Evolutionary conservation across 768 basidiomycete genomes (phyloP).

Genomic region (Tricholoma sp.): DNA sequence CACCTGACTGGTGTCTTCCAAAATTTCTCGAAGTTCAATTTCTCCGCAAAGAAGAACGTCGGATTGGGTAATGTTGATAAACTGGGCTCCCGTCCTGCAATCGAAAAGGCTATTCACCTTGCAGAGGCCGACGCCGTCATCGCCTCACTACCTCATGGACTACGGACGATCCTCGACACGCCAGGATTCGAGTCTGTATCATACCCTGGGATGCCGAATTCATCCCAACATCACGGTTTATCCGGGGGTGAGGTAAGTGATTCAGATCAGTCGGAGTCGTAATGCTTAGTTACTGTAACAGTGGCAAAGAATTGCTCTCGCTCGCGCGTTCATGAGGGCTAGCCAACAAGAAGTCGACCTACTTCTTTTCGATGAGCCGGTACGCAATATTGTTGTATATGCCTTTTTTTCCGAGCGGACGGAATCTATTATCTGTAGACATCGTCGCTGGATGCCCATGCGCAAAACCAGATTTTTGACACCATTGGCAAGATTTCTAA

Average conservation of each 20-base stretch:
- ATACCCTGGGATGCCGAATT: conserved; percentile 34
- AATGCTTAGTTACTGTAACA: conserved; percentile 21
- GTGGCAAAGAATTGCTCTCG: conserved; percentile 87
- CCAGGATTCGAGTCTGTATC: conserved; percentile 53
- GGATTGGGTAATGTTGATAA: conserved; percentile 75
- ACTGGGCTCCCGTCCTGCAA: conserved; percentile 47
- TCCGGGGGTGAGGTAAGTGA: conserved; percentile 77
- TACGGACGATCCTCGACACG: conserved; percentile 68
- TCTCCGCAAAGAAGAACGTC: conserved; percentile 76
- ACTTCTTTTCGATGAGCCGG: conserved; percentile 82
- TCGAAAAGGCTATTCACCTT: conserved; percentile 61
- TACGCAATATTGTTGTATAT: conserved; percentile 27
- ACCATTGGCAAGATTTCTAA: conserved; percentile 65
- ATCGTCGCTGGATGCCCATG: conserved; percentile 73
- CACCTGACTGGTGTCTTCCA: conserved; percentile 83
- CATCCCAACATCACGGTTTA: conserved; percentile 52
- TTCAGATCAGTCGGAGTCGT: not conserved
- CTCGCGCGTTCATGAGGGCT: conserved; percentile 84
- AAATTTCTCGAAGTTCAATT: conserved; percentile 75
- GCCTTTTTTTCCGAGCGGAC: not conserved
- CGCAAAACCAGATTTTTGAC: conserved; percentile 75
- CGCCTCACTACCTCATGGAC: conserved; percentile 59
- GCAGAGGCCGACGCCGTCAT: conserved; percentile 70
- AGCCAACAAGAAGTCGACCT: conserved; percentile 70
- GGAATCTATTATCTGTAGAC: conserved; percentile 41